Conservation (phyloP, 108 stramenopile genomes). For the Pseudonitzschia multiseries region DNA sequence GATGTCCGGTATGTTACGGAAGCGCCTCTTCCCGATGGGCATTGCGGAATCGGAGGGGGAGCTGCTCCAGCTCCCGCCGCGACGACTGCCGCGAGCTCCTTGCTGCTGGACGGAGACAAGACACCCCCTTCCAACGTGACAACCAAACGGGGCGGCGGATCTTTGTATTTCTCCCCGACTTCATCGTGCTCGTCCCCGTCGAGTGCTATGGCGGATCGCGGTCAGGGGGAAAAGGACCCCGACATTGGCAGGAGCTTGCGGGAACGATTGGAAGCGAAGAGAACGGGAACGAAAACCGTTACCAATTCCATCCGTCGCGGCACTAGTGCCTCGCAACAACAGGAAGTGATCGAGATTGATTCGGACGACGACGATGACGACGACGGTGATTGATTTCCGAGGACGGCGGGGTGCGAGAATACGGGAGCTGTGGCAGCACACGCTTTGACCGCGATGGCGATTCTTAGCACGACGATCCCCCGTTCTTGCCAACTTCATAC, state of each 20-base stretch:
- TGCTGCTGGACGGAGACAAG: too few relatives aligned
- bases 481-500: too few relatives aligned
- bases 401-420: background rate
- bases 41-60: too few relatives aligned
- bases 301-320: too few relatives aligned
- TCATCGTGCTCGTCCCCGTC: background rate
- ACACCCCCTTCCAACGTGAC: background rate
- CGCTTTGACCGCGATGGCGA: too few relatives aligned
- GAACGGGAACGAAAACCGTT: background rate
- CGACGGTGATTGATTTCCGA: background rate
- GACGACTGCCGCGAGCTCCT: too few relatives aligned
- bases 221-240: background rate
- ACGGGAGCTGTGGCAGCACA: background rate
- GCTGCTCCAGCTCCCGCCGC: too few relatives aligned
- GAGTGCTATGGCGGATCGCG: background rate
- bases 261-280: slow-evolving; percentile 8
- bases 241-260: background rate
- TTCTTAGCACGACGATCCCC: too few relatives aligned
- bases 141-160: background rate
- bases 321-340: too few relatives aligned
- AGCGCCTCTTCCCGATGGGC: too few relatives aligned
- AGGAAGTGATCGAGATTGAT: slow-evolving; percentile 18
- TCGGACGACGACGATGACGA: background rate
- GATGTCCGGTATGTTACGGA: too few relatives aligned
- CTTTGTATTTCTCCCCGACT: background rate